A percentile compares a stretch with the other conserved stretches of the same genome.
Evolutionary conservation across 192 early-diverging fungal genomes (phyloP).

Genomic region (Phycomyces nitens): DNA sequence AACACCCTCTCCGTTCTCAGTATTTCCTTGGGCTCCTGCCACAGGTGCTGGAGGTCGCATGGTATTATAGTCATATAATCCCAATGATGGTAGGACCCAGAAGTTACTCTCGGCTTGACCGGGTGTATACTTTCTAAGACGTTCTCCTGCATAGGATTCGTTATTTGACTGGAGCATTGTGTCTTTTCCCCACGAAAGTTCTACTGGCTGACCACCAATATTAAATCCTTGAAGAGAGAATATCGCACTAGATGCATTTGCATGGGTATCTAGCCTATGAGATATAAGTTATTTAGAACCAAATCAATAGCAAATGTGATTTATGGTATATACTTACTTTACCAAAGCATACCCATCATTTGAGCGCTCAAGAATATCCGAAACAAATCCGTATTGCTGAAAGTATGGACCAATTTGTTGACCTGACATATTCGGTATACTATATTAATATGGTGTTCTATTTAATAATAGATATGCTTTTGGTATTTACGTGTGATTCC

Average conservation of each 20-base stretch:
- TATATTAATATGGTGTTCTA: background rate
- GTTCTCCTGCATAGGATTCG: conserved; percentile 6
- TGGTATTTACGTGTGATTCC: conserved; percentile 45
- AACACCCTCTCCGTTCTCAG: conserved; percentile 29
- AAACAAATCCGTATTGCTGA: conserved; percentile 72
- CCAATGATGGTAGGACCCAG: conserved; percentile 7
- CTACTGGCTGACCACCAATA: conserved; percentile 70
- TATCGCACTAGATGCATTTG: conserved; percentile 85
- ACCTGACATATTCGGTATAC: conserved; percentile 18
- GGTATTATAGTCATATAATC: conserved; percentile 6
- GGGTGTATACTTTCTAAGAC: conserved; percentile 2
- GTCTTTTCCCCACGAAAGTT: conserved; percentile 17
- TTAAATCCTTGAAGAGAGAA: conserved; percentile 68
- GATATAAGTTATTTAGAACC: background rate
- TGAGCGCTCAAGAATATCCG: conserved; percentile 75
- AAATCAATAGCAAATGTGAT: background rate
- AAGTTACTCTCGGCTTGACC: conserved; percentile 7
- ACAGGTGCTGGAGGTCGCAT: conserved; percentile 27
- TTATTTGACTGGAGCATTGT: conserved; percentile 4
- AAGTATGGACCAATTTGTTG: conserved; percentile 72
- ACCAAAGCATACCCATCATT: conserved; percentile 87
- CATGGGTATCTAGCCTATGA: conserved; percentile 77
- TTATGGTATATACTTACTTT: conserved; percentile 47
- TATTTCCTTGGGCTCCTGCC: conserved; percentile 16
- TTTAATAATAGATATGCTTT: background rate